phyloP scores from a whole-genome alignment of 2,329 filamentous ascomycete species.

The Emergomyces pasteurianus region DNA sequence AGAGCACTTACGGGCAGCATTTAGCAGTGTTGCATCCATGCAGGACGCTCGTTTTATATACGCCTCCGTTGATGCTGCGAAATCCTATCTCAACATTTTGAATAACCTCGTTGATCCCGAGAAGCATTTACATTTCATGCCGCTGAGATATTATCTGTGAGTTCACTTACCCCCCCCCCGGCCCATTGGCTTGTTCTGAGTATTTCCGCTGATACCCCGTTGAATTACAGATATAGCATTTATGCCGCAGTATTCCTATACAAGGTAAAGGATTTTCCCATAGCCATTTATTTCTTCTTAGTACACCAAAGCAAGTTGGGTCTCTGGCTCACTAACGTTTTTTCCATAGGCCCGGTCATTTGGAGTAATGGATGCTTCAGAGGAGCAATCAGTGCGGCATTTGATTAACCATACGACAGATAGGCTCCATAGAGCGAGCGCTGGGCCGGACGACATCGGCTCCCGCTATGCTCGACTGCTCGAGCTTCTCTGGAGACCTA shows the following conservation, averaged over 20 bases:
- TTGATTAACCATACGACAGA: constrained; percentile 48
- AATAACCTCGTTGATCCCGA: constrained; percentile 49
- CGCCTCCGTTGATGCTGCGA: constrained; percentile 53
- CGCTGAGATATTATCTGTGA: constrained; percentile 50
- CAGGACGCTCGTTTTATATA: constrained; percentile 56
- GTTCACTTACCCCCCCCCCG: constrained; percentile 14
- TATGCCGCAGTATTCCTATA: constrained; percentile 55
- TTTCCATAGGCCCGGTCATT: constrained; percentile 41
- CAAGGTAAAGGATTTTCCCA: constrained; percentile 36
- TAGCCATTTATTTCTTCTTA: background rate
- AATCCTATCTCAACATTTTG: constrained; percentile 48
- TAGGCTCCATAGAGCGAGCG: constrained; percentile 47
- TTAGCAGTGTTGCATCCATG: constrained; percentile 45
- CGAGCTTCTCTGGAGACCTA: constrained; percentile 47
- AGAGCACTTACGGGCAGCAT: constrained; percentile 33
- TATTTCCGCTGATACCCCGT: constrained; percentile 7
- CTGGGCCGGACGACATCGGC: constrained; percentile 47
- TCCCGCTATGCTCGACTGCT: constrained; percentile 50
- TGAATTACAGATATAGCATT: constrained; percentile 34
- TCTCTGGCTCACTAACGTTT: background rate
- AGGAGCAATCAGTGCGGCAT: constrained; percentile 44
- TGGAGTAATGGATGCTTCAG: constrained; percentile 45
- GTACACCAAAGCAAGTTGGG: too few species aligned
- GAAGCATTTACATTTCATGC: constrained; percentile 51
- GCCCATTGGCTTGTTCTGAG: too few species aligned